Evolutionary conservation across 306 rosid genomes (phyloP).

Genomic region (Trifolium subterraneum): DNA sequence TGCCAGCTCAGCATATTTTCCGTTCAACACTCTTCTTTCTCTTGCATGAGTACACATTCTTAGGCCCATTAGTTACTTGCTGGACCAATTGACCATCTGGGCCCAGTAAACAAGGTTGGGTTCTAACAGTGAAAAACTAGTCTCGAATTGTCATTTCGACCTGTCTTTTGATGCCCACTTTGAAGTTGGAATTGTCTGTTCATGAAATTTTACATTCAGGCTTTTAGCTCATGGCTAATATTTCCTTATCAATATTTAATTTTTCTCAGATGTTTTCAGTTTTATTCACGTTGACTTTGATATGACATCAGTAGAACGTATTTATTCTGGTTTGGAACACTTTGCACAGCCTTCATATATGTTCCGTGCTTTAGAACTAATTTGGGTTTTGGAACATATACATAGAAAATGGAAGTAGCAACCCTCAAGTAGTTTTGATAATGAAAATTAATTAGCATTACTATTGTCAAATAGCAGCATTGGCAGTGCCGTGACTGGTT

Average conservation of each 20-base stretch:
- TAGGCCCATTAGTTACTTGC: too few relatives aligned
- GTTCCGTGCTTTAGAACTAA: neutral
- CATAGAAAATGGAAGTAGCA: slow-evolving; percentile 28
- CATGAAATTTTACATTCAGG: slow-evolving; percentile 24
- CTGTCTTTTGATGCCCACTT: slow-evolving; percentile 4
- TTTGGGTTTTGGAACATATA: neutral
- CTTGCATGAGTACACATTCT: too few relatives aligned
- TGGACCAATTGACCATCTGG: too few relatives aligned
- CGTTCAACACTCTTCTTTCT: too few relatives aligned
- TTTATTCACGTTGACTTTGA: slow-evolving; percentile 1
- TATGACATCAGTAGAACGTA: neutral
- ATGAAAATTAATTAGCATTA: neutral
- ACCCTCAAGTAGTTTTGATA: neutral
- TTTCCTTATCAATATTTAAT: neutral
- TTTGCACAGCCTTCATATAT: slow-evolving; percentile 1
- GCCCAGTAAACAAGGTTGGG: too few relatives aligned
- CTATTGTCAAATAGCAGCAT: neutral
- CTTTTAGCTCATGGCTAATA: slow-evolving; percentile 8
- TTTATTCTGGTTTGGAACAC: slow-evolving; percentile 5
- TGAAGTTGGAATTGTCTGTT: neutral
- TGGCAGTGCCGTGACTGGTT: neutral
- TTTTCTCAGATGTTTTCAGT: neutral
- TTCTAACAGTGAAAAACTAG: neutral
- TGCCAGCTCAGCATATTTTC: too few relatives aligned
- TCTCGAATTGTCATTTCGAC: slow-evolving; percentile 22